Evolutionary conservation across 2,329 filamentous ascomycete genomes (phyloP).

Genomic region (Fusarium caatingaense): DNA sequence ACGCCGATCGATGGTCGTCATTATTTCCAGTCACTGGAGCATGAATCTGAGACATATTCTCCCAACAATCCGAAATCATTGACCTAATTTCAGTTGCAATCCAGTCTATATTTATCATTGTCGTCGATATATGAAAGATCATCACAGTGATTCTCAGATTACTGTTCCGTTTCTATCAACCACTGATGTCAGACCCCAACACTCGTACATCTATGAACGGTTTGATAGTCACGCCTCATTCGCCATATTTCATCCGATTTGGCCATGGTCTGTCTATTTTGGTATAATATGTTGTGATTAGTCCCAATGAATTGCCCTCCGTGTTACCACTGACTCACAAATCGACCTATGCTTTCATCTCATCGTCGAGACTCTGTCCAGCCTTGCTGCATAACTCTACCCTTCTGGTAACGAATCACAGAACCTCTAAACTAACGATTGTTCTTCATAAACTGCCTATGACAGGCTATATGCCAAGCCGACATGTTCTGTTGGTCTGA

Average conservation of each 20-base stretch:
- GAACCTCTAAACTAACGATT: not conserved
- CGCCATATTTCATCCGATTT: not conserved
- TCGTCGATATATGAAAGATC: not conserved
- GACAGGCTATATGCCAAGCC: not conserved
- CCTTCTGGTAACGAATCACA: conserved; percentile 5
- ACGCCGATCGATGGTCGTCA: conserved; percentile 44
- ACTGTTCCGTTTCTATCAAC: not conserved
- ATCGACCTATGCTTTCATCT: conserved; percentile 10
- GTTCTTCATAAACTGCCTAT: not conserved
- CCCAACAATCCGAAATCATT: conserved; percentile 21
- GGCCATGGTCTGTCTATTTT: not conserved
- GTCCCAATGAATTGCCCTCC: conserved; percentile 5
- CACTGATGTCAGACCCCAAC: not conserved
- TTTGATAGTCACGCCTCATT: not conserved
- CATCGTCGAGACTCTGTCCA: conserved; percentile 9
- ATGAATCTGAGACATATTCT: conserved; percentile 45
- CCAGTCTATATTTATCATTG: not conserved
- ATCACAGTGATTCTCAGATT: not conserved
- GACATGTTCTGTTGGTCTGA: not conserved
- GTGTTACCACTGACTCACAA: conserved; percentile 2
- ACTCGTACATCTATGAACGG: not conserved
- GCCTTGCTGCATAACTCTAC: conserved; percentile 2
- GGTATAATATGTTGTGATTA: not conserved
- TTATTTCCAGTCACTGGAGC: conserved; percentile 49
- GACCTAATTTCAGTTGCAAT: conserved; percentile 4